Evolutionary conservation across 164 flowering plant genomes (phyloP), one percentile per base, ranked within the genome.

Genomic region (Taxillus chinensis): DNA sequence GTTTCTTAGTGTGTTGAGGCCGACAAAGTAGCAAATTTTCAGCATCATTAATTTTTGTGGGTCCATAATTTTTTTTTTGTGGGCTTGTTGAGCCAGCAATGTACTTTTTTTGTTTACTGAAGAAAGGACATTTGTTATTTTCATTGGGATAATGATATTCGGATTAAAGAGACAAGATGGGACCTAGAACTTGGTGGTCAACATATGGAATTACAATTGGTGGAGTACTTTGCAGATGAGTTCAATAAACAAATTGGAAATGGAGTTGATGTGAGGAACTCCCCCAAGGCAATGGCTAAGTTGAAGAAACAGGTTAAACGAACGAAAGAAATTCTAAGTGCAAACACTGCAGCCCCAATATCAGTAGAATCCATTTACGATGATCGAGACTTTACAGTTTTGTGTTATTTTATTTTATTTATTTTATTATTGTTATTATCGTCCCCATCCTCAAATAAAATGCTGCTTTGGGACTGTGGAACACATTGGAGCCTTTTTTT

Each of bases 131-230:
- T 48, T 48, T 48, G 3, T 48, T 48, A 8, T 48, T 48, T 48
- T 11, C 6, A 12, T 12, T 27, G 27, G 27, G 27, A 27, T 2
- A 27, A 27, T 27, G 1, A 27, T 27, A 27, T 71, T 68, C 76
- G 90, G 99, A 96, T 95, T 60, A 89, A 82, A 80, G 99, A 95
- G 74, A 97, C 90, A 46, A 86, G 86, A 78, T 95, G 99, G 99
- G 68, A 86, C 70, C 59, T 86, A n/a, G 85, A 85, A 54, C 96
- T 95, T 71, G 99, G 99, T 27, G 99, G 99, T 56, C 92, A 87
- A 74, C 70, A 67, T 68, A 86, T 95, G 99, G 97, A 95, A 66
- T 27, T 75, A 60, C 80, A 88, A 45, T 74, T 95, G 84, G 96
- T 95, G 65, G 99, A 95, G 68, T 77, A 87, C 73, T 91, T 95